Evolutionary conservation across 2,329 filamentous ascomycete species (phyloP), one percentile per base, ranked within the genome.

Genomic region (Macroventuria anomochaeta): DNA sequence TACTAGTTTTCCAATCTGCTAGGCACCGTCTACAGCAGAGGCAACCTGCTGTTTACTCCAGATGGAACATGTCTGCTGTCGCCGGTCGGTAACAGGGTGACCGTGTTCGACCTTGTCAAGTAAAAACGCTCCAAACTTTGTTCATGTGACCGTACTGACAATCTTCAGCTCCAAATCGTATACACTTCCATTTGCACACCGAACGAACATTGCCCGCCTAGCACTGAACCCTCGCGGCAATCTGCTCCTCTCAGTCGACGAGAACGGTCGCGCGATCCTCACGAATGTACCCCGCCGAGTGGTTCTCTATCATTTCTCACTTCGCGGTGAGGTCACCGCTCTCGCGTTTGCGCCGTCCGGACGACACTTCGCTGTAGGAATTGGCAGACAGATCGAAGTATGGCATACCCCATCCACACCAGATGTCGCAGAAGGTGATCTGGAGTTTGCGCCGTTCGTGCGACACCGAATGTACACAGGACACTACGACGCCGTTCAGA

Each of bases 11-110:
- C 93, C 75, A 99, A 97, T 79, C 85, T 99, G 75, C 85, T 99
- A 71, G 96, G 95, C 74, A 99, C 95, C 65, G 95, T 99, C 73
- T 99, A 97, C 82, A 91, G 92, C 80, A 91, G 93, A 85, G 95
- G 96, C 78, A 99, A 97, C 76, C 85, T 99, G 70, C 84, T 97
- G 73, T 99, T 96, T 81, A 96, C 91, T 68, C 91, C 93, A 57
- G 93, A 99, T 84, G 96, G 96, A 73, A 95, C 91, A 68, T 93
- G 91, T 78, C 84, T 99, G 62, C 90, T 96, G 70, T 99, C 95
- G 37, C 96, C 95, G 7, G 95, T 99, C 46, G 95, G 95, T 73
- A 99, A 97, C 78, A 84, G 92, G 72, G 92, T 99, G 57, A 91
- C 93, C 1, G 89, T 97, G 46, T 99, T 99, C 76, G 93, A 99